Conservation (phyloP, 495 filamentous ascomycete genomes). For the Parmelia sp. region DNA sequence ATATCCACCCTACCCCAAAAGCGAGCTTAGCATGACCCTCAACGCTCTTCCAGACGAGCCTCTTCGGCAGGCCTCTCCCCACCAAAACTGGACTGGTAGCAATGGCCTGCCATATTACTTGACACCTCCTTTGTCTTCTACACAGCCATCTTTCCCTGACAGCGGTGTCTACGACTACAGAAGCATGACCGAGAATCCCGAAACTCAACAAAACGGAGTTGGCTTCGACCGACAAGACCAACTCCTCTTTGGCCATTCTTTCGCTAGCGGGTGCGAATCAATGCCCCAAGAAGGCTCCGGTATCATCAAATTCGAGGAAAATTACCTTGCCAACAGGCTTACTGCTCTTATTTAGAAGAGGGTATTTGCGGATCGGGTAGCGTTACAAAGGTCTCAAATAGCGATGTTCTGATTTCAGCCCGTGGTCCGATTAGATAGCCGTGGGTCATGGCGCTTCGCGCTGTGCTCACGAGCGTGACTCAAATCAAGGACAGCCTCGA, state of each 20-base stretch:
- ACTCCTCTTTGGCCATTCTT: conserved; percentile 1
- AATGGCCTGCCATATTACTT: conserved; percentile 13
- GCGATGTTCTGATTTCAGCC: background rate
- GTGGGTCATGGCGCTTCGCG: background rate
- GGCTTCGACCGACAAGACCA: background rate
- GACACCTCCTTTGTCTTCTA: conserved; percentile 9
- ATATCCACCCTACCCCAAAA: background rate
- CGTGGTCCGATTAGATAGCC: background rate
- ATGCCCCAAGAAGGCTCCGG: background rate
- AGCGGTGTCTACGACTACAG: conserved; percentile 8
- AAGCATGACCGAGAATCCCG: background rate
- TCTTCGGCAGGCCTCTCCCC: background rate
- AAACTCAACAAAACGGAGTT: background rate
- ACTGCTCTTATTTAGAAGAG: conserved; percentile 2
- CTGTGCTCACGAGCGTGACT: background rate
- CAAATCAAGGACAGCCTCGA: background rate
- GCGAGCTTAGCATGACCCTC: background rate
- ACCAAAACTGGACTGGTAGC: background rate
- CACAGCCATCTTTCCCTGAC: conserved; percentile 7
- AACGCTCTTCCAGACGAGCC: background rate
- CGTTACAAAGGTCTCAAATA: background rate
- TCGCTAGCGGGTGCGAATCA: background rate
- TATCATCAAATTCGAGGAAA: conserved; percentile 6
- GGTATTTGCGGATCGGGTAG: background rate
- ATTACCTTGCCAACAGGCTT: conserved; percentile 7